These are phyloP conservation scores for Amanita pallidorosea DNA, from an alignment of 768 basidiomycete species.

Conservation along the genomic window DNA sequence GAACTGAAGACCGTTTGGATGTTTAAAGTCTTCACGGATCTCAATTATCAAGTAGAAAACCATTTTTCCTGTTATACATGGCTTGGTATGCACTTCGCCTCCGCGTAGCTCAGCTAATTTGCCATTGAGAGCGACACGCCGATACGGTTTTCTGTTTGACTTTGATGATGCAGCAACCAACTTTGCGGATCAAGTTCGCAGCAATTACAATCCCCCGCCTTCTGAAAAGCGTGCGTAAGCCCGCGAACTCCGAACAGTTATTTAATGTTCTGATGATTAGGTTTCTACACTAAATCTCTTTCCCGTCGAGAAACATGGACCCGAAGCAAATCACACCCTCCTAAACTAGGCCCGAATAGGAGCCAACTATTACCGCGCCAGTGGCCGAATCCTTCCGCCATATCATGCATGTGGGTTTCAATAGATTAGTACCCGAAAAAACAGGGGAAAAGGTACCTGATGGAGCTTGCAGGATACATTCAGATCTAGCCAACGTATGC, in stretches of 20 bases:
- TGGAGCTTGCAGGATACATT: slow-evolving; percentile 32
- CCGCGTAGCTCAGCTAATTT: slow-evolving; percentile 28
- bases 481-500: slow-evolving; percentile 12
- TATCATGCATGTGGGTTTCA: slow-evolving; percentile 53
- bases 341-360: neutral
- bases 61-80: slow-evolving; percentile 85
- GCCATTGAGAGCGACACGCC: slow-evolving; percentile 40
- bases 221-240: slow-evolving; percentile 16
- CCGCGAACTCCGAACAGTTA: slow-evolving; percentile 1
- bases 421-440: slow-evolving; percentile 33
- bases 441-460: slow-evolving; percentile 33
- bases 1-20: slow-evolving; percentile 47
- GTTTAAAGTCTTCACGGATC: slow-evolving; percentile 47
- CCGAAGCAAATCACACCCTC: neutral
- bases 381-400: slow-evolving; percentile 47
- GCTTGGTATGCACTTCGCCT: slow-evolving; percentile 48
- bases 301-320: neutral
- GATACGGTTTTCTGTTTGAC: slow-evolving; percentile 41
- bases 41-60: slow-evolving; percentile 72
- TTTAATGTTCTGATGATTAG: neutral
- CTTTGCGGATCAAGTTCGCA: slow-evolving; percentile 28
- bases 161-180: slow-evolving; percentile 36
- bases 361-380: slow-evolving; percentile 37
- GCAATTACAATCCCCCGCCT: slow-evolving; percentile 10
- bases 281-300: neutral